phyloP scores from a whole-genome alignment of 2,329 filamentous ascomycete species.

The Paecilomyces sp. region DNA sequence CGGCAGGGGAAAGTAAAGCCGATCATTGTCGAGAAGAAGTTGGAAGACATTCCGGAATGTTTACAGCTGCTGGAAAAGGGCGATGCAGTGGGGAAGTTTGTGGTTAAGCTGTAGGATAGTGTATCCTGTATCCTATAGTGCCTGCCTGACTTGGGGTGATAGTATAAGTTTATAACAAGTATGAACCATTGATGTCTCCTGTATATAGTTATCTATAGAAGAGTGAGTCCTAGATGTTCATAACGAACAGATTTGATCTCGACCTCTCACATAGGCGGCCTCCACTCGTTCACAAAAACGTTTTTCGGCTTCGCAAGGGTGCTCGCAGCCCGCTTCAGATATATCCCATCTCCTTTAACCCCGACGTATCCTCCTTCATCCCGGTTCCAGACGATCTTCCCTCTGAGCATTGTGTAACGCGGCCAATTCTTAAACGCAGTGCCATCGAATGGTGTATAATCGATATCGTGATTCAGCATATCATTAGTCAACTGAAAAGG shows the following conservation, averaged over 20 bases:
- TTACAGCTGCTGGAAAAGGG: constrained; percentile 1
- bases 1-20: constrained; percentile 14
- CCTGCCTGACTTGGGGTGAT: background rate
- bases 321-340: constrained; percentile 23
- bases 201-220: too few relatives aligned
- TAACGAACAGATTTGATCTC: too few relatives aligned
- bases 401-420: constrained; percentile 53
- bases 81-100: constrained; percentile 1
- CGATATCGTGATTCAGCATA: constrained; percentile 54
- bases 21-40: constrained; percentile 9
- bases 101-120: background rate
- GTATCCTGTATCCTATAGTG: background rate
- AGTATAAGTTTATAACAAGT: too few relatives aligned
- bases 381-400: constrained; percentile 51
- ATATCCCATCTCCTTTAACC: constrained; percentile 41
- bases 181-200: too few relatives aligned
- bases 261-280: background rate
- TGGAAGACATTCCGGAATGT: constrained; percentile 8
- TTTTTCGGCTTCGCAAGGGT: background rate
- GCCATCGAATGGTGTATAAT: constrained; percentile 58
- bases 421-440: constrained; percentile 54
- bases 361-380: constrained; percentile 40
- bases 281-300: background rate
- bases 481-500: constrained; percentile 23
- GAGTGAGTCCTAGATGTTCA: too few relatives aligned